Evolutionary conservation across 345 rosid genomes (phyloP), one percentile per base, ranked within the genome.

Genomic region (Toxicodendron radicans): DNA sequence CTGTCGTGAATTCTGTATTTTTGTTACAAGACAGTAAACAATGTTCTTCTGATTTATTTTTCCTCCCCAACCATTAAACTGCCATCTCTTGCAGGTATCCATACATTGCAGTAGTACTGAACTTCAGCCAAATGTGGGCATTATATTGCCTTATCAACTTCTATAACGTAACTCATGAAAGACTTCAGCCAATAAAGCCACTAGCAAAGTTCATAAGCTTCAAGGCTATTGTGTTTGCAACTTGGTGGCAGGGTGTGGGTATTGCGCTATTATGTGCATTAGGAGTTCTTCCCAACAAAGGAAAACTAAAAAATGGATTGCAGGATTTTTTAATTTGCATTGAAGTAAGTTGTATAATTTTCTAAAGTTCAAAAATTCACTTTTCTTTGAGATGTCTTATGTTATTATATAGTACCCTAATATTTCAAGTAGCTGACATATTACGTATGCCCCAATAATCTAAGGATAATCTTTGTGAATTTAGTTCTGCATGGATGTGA

Each of bases 51-150:
- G 24, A 23, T 24, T 60, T 6, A 46, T 58, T 27, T 23, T 8
- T 38, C 7, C 43, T 49, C 14, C 13, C 35, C 43, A 52, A 62
- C 13, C 0, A 16, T 43, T 32, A 51, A 14, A 68, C 11, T 0
- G 1, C 5, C 17, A 35, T 70, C 24, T 53, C 14, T 59, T 81
- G 84, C 87, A 95, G 97, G 78, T 92, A 95, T 77, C 94, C 98
- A 1, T 90, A 89, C 84, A 82, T 95, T 45, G 84, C 85, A 5
- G 83, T 87, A 72, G 88, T 90, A 21, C 74, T 91, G 74, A 95
- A 95, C 88, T 95, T 95, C 83, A 95, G 99, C 82, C 97, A 90
- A 80, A 89, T 90, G 97, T 95, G 98, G 96, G 98, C 96, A 67
- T 68, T 92, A 27, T 92, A 86, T 82, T 92, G 98, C 88, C 88